phyloP scores from a whole-genome alignment of 495 filamentous ascomycete species.

The Podospora comata region DNA sequence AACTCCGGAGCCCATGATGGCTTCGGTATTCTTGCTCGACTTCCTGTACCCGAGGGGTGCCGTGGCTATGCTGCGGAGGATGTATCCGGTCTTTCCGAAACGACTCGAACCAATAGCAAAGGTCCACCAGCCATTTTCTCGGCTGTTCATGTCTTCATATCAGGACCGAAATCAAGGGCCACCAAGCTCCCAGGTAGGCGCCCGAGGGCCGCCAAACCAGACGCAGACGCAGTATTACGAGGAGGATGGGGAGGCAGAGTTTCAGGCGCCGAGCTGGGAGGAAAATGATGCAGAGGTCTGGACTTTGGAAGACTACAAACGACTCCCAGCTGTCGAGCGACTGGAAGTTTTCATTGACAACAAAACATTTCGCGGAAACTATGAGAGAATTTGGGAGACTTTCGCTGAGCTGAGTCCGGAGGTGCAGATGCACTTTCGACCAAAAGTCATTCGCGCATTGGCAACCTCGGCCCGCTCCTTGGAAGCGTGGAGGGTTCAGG shows the following conservation, averaged over 20 bases:
- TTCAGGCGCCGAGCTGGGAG: background rate
- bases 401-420: slow-evolving; percentile 25
- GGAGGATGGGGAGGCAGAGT: background rate
- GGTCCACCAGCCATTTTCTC: slow-evolving; percentile 9
- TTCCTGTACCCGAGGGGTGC: slow-evolving; percentile 61
- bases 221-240: background rate
- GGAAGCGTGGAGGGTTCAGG: slow-evolving; percentile 27
- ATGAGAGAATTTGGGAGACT: slow-evolving; percentile 29
- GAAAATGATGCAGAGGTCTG: background rate
- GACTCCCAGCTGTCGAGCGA: background rate
- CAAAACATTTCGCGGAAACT: slow-evolving; percentile 9
- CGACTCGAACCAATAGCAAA: slow-evolving; percentile 15
- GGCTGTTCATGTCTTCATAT: slow-evolving; percentile 23
- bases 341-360: slow-evolving; percentile 8
- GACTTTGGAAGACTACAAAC: background rate
- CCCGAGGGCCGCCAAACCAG: background rate
- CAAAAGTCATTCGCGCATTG: slow-evolving; percentile 24
- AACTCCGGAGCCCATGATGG: slow-evolving; percentile 30
- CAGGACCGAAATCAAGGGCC: background rate
- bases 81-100: slow-evolving; percentile 21
- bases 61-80: slow-evolving; percentile 45
- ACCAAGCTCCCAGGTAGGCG: background rate
- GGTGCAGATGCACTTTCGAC: slow-evolving; percentile 15
- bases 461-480: slow-evolving; percentile 23
- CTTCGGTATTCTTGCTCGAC: slow-evolving; percentile 53